These are phyloP conservation scores for Skeletonema marinoi DNA, from an alignment of 108 stramenopile genomes.

Conservation along the genomic window DNA sequence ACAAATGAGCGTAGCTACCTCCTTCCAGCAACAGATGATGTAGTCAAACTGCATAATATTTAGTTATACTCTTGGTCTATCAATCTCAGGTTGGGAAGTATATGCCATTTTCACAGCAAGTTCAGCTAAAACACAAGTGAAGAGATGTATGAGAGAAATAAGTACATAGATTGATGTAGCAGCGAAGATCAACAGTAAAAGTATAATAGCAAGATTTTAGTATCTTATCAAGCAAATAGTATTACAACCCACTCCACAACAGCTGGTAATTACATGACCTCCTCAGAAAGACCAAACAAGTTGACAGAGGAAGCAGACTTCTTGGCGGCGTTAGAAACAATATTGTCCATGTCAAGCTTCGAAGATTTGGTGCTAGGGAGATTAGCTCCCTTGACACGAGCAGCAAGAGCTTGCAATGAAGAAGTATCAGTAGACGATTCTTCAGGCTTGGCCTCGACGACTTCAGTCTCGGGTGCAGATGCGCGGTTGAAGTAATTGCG, in stretches of 20 bases:
- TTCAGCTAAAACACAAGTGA: too few relatives aligned
- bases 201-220: neutral
- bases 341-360: conserved; percentile 24
- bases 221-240: neutral
- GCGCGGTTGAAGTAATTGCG: conserved; percentile 65
- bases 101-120: too few relatives aligned
- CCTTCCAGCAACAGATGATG: too few relatives aligned
- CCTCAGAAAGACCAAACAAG: conserved; percentile 43
- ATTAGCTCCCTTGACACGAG: conserved; percentile 39
- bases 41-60: too few relatives aligned
- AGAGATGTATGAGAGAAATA: too few relatives aligned
- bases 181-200: neutral
- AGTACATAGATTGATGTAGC: too few relatives aligned
- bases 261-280: conserved; percentile 17
- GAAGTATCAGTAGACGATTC: neutral
- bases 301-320: conserved; percentile 46
- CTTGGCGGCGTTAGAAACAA: conserved; percentile 10
- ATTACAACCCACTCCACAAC: conserved; percentile 1
- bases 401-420: conserved; percentile 18
- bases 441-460: conserved; percentile 16
- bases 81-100: too few relatives aligned
- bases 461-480: conserved; percentile 56
- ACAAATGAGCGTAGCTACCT: too few relatives aligned
- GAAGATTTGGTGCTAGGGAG: conserved; percentile 38
- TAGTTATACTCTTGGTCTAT: too few relatives aligned